phyloP scores from a whole-genome alignment of 2,329 filamentous ascomycete species.

The Aspergillus fischeri region DNA sequence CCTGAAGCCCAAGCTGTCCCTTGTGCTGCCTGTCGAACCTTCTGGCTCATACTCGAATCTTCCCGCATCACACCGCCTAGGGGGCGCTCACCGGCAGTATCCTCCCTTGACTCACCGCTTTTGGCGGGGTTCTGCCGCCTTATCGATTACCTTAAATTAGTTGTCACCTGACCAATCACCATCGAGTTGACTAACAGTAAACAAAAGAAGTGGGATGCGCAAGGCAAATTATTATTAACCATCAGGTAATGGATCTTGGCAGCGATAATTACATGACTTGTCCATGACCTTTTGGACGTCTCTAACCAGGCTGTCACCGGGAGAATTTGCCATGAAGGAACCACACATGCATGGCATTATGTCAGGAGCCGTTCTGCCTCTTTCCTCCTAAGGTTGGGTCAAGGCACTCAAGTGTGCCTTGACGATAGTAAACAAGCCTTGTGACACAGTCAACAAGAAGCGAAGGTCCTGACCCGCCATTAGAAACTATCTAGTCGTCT shows the following conservation, averaged over 20 bases:
- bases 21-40: constrained; percentile 32
- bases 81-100: constrained; percentile 17
- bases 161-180: not conserved
- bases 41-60: constrained; percentile 33
- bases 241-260: not conserved
- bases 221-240: not conserved
- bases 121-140: constrained; percentile 15
- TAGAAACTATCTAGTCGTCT: too few relatives aligned
- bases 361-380: too few relatives aligned
- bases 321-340: too few relatives aligned
- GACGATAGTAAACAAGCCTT: too few relatives aligned
- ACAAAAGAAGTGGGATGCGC: not conserved
- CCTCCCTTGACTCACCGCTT: constrained; percentile 4
- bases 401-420: too few relatives aligned
- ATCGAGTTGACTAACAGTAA: not conserved
- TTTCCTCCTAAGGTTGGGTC: too few relatives aligned
- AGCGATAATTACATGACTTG: not conserved
- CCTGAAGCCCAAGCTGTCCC: not conserved
- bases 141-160: constrained; percentile 13
- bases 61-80: constrained; percentile 25
- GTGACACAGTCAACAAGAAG: too few relatives aligned
- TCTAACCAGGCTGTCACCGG: too few relatives aligned
- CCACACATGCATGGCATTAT: too few relatives aligned
- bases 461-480: too few relatives aligned
- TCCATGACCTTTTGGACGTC: not conserved